A percentile compares a stretch with the other conserved stretches of the same genome.
These are phyloP conservation scores for Populus deltoides DNA, from an alignment of 345 rosid species.

Conservation along the genomic window DNA sequence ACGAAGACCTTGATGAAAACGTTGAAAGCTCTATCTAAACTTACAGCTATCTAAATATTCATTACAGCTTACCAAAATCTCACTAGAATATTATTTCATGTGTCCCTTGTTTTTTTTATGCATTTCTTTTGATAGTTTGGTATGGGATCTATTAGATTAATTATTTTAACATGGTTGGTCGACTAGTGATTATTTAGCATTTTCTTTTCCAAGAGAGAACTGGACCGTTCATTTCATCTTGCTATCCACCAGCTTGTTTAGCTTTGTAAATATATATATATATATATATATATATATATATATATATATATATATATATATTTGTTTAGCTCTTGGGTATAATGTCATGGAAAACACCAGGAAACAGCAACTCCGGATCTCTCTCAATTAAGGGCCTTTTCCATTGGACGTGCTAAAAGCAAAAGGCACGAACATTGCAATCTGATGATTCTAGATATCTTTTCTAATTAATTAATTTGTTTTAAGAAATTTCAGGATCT, in stretches of 20 bases:
- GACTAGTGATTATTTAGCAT: background rate
- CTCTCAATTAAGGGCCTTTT: background rate
- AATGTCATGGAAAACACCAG: background rate
- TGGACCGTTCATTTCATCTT: background rate
- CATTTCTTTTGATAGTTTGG: background rate
- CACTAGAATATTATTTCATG: background rate
- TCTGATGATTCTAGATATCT: background rate
- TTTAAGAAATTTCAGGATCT: background rate
- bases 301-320: no score
- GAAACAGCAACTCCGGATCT: conserved; percentile 2
- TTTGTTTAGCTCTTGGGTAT: background rate
- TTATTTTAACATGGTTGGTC: conserved; percentile 14
- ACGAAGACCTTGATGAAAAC: conserved; percentile 21
- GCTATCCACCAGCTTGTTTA: conserved; percentile 23
- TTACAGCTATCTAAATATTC: conserved; percentile 14
- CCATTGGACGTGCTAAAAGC: background rate
- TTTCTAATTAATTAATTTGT: background rate
- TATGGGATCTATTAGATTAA: conserved; percentile 9
- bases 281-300: no score
- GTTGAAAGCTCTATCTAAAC: conserved; percentile 46
- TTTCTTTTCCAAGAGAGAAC: background rate
- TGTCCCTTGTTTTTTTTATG: background rate
- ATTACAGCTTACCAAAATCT: conserved; percentile 33
- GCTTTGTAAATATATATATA: no score
- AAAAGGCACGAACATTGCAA: background rate